Evolutionary conservation across 768 basidiomycete species (phyloP).

Genomic region (Tulasnella sp.): DNA sequence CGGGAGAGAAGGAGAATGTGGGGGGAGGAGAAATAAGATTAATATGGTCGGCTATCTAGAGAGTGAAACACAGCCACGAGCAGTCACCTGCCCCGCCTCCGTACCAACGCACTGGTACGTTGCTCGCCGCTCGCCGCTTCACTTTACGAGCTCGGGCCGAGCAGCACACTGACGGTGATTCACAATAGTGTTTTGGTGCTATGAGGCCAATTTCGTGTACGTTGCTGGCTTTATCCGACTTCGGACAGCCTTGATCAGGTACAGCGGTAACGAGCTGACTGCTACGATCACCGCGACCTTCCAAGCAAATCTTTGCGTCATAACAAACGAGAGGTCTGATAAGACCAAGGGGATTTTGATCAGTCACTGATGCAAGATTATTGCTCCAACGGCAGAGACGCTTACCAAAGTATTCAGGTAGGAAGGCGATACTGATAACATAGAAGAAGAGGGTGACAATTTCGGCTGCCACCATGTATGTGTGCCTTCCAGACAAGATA

Average conservation of each 20-base stretch:
- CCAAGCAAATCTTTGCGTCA: slow-evolving; percentile 80
- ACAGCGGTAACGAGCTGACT: slow-evolving; percentile 84
- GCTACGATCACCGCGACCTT: slow-evolving; percentile 93
- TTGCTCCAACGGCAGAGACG: too few species aligned
- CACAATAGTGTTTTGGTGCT: too few species aligned
- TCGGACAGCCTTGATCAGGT: slow-evolving; percentile 78
- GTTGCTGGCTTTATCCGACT: slow-evolving; percentile 83
- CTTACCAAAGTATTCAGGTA: slow-evolving; percentile 96
- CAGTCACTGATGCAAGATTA: not conserved
- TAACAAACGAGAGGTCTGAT: slow-evolving; percentile 76
- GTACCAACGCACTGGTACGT: too few species aligned
- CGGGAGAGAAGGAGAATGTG: too few species aligned
- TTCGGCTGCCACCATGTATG: slow-evolving; percentile 90
- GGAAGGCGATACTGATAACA: slow-evolving; percentile 78
- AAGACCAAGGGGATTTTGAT: slow-evolving; percentile 10
- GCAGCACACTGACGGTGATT: too few species aligned
- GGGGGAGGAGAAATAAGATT: too few species aligned
- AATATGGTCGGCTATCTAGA: too few species aligned
- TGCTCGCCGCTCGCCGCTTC: too few species aligned
- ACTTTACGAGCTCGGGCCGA: too few species aligned
- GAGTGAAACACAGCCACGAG: too few species aligned
- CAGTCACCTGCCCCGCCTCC: too few species aligned
- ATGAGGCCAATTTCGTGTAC: slow-evolving; percentile 62
- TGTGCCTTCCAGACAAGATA: slow-evolving; percentile 47
- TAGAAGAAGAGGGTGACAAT: slow-evolving; percentile 83